A percentile compares a stretch with the other conserved stretches of the same genome.
Conservation (phyloP, 805 yeast genomes). For the Schwanniomyces polymorphus region DNA sequence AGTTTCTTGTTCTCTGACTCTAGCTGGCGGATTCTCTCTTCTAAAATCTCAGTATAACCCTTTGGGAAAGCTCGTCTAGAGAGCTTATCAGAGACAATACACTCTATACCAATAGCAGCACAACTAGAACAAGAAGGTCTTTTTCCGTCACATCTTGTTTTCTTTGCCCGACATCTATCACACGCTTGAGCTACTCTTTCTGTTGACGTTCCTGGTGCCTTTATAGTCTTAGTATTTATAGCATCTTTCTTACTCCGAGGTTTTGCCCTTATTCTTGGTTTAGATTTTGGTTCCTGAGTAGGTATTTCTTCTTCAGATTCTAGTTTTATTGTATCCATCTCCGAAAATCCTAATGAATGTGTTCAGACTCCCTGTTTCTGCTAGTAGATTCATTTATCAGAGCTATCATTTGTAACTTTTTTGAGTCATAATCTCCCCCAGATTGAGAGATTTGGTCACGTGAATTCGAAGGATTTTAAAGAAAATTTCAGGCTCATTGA, state of each 20-base stretch:
- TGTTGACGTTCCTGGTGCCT: slow-evolving; percentile 63
- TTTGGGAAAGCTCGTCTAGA: slow-evolving; percentile 85
- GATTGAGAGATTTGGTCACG: background rate
- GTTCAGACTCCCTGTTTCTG: background rate
- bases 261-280: slow-evolving; percentile 4
- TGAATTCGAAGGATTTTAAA: background rate
- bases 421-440: background rate
- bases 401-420: background rate
- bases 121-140: slow-evolving; percentile 76
- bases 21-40: slow-evolving; percentile 82
- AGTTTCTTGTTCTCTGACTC: slow-evolving; percentile 78
- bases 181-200: slow-evolving; percentile 88
- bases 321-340: background rate
- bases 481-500: background rate
- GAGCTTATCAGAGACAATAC: slow-evolving; percentile 85
- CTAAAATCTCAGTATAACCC: slow-evolving; percentile 89
- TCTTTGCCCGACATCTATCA: slow-evolving; percentile 82
- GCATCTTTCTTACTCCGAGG: slow-evolving; percentile 1
- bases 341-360: background rate
- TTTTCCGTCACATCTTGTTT: slow-evolving; percentile 76
- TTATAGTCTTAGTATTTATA: slow-evolving; percentile 46
- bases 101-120: slow-evolving; percentile 79
- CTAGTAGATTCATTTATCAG: background rate
- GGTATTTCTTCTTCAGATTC: background rate
- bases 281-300: background rate